Conservation (phyloP, 208 protist genomes). For the Crithidia acanthocephali region DNA sequence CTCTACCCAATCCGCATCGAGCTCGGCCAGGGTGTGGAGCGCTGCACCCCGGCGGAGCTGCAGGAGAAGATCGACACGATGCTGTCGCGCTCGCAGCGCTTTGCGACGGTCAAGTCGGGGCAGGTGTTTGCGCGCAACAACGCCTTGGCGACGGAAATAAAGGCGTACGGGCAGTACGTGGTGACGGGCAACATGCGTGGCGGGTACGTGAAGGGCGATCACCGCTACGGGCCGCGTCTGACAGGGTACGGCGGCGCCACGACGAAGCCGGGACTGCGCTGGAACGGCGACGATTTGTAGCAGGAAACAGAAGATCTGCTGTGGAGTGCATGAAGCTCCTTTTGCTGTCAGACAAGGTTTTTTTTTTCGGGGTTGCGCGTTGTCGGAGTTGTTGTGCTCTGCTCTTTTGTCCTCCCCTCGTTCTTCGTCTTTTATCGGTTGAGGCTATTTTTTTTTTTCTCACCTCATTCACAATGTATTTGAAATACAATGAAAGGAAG, state of each 20-base stretch:
- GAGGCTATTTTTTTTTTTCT: too few species aligned
- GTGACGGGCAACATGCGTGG: constrained; percentile 89
- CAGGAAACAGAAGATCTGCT: background rate
- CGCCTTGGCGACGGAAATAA: constrained; percentile 55
- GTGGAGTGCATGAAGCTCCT: background rate
- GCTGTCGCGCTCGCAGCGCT: constrained; percentile 73
- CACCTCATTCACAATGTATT: background rate
- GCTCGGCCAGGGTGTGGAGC: constrained; percentile 67
- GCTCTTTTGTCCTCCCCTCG: background rate
- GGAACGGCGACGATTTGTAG: constrained; percentile 86
- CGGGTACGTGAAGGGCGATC: constrained; percentile 85
- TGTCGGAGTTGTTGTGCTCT: background rate
- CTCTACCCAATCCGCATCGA: constrained; percentile 86
- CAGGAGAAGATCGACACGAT: constrained; percentile 71
- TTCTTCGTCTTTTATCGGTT: too few species aligned
- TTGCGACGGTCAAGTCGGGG: constrained; percentile 74
- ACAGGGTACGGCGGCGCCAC: constrained; percentile 87
- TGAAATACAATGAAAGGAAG: too few species aligned
- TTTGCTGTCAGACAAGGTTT: background rate
- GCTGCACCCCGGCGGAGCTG: constrained; percentile 60
- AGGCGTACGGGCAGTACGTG: constrained; percentile 78
- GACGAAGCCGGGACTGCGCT: constrained; percentile 79
- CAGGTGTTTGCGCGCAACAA: constrained; percentile 75
- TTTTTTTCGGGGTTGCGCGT: background rate
- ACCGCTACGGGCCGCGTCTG: constrained; percentile 81